Evolutionary conservation across 495 filamentous ascomycete genomes (phyloP).

Genomic region (Friedmanniomyces endolithicus): DNA sequence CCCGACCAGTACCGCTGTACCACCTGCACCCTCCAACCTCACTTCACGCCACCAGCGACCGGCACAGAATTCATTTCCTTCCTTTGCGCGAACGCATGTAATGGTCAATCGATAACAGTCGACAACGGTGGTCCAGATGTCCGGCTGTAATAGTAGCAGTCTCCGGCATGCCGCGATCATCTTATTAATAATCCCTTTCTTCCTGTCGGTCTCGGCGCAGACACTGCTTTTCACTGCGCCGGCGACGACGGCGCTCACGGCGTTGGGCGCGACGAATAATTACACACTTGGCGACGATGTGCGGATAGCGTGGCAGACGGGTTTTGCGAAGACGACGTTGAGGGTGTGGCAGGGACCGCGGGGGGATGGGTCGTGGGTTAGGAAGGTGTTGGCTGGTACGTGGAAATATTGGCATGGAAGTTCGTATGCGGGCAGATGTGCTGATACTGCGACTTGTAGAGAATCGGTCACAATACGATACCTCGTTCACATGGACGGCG

Average conservation of each 20-base stretch:
- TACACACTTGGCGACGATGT: conserved; percentile 1
- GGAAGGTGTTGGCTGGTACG: conserved; percentile 5
- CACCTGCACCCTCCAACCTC: no score
- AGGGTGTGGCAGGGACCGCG: conserved; percentile 2
- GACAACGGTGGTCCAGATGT: neutral
- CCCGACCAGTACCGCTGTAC: no score
- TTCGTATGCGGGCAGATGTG: neutral
- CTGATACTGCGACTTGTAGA: neutral
- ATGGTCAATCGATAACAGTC: neutral
- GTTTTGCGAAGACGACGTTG: neutral
- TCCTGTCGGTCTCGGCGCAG: neutral
- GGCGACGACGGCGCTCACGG: conserved; percentile 1
- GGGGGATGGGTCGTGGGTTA: neutral
- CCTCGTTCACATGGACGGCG: neutral
- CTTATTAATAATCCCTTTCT: neutral
- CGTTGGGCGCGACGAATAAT: neutral
- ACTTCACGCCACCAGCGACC: no score
- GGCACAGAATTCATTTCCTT: no score
- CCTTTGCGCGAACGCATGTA: no score
- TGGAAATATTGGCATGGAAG: no score
- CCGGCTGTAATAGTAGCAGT: neutral
- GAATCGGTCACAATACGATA: neutral
- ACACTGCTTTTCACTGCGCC: neutral
- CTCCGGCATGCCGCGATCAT: neutral
- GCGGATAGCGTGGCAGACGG: neutral